Conservation (phyloP, 2,329 filamentous ascomycete genomes). For the Cladosporium austrohemisphaericum region DNA sequence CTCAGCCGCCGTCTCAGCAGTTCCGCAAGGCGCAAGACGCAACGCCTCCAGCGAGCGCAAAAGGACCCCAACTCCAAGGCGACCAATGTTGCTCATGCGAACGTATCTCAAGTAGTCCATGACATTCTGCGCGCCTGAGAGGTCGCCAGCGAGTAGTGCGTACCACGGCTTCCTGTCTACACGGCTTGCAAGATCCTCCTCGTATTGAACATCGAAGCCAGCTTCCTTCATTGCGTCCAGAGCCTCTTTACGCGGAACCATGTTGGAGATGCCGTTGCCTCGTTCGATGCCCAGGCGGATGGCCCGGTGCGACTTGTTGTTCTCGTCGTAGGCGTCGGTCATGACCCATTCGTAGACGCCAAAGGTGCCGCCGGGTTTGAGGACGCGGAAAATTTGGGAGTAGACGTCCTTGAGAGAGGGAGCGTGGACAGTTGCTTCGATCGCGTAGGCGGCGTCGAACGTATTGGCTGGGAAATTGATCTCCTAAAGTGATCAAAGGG, state of each 20-base stretch:
- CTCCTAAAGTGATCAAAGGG: too few relatives aligned
- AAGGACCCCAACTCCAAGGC: neutral
- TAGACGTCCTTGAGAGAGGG: conserved; percentile 28
- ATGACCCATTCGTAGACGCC: conserved; percentile 32
- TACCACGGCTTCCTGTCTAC: conserved; percentile 25
- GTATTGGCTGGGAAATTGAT: conserved; percentile 25
- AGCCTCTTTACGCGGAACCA: conserved; percentile 24
- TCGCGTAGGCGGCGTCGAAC: conserved; percentile 32
- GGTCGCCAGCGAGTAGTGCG: conserved; percentile 19
- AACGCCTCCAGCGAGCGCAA: conserved; percentile 1
- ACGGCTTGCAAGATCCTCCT: conserved; percentile 27
- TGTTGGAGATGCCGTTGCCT: conserved; percentile 28
- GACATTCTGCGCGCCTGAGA: neutral
- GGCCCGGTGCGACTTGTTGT: conserved; percentile 22
- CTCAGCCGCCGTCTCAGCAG: conserved; percentile 10
- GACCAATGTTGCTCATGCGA: conserved; percentile 3
- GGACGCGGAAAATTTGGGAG: conserved; percentile 27
- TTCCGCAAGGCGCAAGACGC: neutral
- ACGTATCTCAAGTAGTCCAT: conserved; percentile 2
- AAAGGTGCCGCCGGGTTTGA: conserved; percentile 30
- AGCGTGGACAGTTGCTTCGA: conserved; percentile 32
- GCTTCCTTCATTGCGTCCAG: conserved; percentile 23
- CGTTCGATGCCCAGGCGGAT: conserved; percentile 30
- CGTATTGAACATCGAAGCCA: conserved; percentile 27
- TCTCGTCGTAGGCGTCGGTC: conserved; percentile 28